These are phyloP conservation scores for Paramyrothecium roridum DNA, from an alignment of 2,329 filamentous ascomycete species.

Conservation along the genomic window DNA sequence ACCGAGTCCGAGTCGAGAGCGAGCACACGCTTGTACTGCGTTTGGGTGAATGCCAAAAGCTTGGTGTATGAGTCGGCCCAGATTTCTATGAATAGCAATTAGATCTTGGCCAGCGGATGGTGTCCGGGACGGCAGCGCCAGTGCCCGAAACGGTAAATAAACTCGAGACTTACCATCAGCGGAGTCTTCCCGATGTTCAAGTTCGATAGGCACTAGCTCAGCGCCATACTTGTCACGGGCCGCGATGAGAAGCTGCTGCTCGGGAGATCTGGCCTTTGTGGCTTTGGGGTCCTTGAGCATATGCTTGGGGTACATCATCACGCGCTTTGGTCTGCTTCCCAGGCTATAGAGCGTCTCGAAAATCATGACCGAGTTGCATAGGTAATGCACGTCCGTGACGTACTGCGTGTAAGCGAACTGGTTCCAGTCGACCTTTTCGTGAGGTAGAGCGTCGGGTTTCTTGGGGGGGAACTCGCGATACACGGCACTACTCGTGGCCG, in stretches of 20 bases:
- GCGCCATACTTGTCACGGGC: constrained; percentile 36
- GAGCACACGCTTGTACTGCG: background rate
- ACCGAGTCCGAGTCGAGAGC: background rate
- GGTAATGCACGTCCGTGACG: constrained; percentile 36
- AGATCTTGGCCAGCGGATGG: background rate
- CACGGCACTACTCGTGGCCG: too few species aligned
- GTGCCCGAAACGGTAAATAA: background rate
- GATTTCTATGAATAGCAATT: background rate
- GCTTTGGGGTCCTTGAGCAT: constrained; percentile 25
- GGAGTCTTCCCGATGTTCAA: constrained; percentile 27
- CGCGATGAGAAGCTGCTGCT: constrained; percentile 29
- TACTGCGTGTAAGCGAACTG: constrained; percentile 42
- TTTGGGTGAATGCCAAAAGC: background rate
- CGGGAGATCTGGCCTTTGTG: constrained; percentile 16
- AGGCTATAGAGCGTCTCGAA: constrained; percentile 36
- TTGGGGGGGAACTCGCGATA: too few species aligned
- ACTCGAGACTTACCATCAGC: constrained; percentile 23
- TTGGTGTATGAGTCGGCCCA: constrained; percentile 2
- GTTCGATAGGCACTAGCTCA: constrained; percentile 32
- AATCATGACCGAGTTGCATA: constrained; percentile 45
- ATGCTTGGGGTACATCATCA: constrained; percentile 37
- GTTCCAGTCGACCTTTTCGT: constrained; percentile 32
- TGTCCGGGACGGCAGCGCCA: too few species aligned
- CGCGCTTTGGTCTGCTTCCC: constrained; percentile 34
- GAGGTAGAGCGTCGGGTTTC: too few species aligned